phyloP scores from a whole-genome alignment of 257 asterid species.

The Gardenia jasminoides region DNA sequence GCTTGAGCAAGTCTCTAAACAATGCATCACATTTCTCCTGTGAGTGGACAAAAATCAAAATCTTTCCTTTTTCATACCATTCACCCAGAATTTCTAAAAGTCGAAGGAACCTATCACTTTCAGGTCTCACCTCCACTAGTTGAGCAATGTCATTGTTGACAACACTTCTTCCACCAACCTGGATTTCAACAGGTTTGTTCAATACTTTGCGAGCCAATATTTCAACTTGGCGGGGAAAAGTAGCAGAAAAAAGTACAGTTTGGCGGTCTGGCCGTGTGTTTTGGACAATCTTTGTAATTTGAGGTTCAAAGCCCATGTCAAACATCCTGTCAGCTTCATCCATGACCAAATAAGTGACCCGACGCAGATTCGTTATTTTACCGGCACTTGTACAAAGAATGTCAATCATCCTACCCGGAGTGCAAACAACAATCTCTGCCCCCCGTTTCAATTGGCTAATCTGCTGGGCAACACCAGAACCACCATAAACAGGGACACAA shows the following conservation, averaged over 20 bases:
- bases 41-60: slow-evolving; percentile 73
- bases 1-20: slow-evolving; percentile 61
- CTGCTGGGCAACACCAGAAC: slow-evolving; percentile 94
- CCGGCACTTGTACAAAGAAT: slow-evolving; percentile 87
- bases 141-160: slow-evolving; percentile 90
- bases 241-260: slow-evolving; percentile 87
- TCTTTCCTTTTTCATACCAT: slow-evolving; percentile 89
- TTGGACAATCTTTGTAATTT: slow-evolving; percentile 82
- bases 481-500: slow-evolving; percentile 91
- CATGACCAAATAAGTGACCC: slow-evolving; percentile 90
- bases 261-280: slow-evolving; percentile 89
- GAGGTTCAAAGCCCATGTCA: slow-evolving; percentile 97
- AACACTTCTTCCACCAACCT: slow-evolving; percentile 95
- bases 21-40: slow-evolving; percentile 86
- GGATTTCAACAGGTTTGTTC: slow-evolving; percentile 80
- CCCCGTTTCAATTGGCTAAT: slow-evolving; percentile 89
- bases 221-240: slow-evolving; percentile 94
- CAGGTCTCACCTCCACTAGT: slow-evolving; percentile 89
- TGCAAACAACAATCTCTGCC: slow-evolving; percentile 88
- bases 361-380: slow-evolving; percentile 82
- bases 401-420: slow-evolving; percentile 95
- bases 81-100: slow-evolving; percentile 79
- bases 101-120: slow-evolving; percentile 70
- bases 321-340: slow-evolving; percentile 97
- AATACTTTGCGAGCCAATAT: slow-evolving; percentile 80